Evolutionary conservation across 176 grass and related monocot species (phyloP).

Genomic region (Rhynchospora tenuis): DNA sequence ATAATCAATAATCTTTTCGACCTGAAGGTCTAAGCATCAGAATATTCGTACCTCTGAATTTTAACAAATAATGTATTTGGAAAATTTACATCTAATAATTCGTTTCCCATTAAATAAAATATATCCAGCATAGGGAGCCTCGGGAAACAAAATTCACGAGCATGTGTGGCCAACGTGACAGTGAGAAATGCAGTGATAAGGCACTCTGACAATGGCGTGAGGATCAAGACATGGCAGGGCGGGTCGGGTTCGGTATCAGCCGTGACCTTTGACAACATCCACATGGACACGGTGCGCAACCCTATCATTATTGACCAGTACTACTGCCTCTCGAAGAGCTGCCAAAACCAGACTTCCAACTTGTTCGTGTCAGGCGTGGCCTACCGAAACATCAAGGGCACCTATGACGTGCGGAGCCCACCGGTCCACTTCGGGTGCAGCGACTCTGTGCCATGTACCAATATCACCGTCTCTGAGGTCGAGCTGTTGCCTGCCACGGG

Average conservation of each 20-base stretch:
- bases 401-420: conserved; percentile 63
- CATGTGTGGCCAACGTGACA: conserved; percentile 83
- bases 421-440: conserved; percentile 94
- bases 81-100: neutral
- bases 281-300: conserved; percentile 87
- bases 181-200: conserved; percentile 68
- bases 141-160: conserved; percentile 39
- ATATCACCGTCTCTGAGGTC: conserved; percentile 77
- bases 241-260: conserved; percentile 67
- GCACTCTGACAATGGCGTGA: conserved; percentile 73
- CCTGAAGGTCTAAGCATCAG: no score
- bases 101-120: neutral
- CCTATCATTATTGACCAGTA: conserved; percentile 99
- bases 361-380: conserved; percentile 57
- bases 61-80: neutral
- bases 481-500: conserved; percentile 56
- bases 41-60: neutral
- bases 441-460: conserved; percentile 81
- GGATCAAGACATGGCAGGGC: conserved; percentile 99
- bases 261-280: conserved; percentile 65
- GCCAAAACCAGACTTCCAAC: conserved; percentile 66
- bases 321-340: conserved; percentile 77
- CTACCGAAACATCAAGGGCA: conserved; percentile 68
- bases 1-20: no score
- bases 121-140: conserved; percentile 63